Conservation (phyloP, 208 protist species). For the Acanthamoeba castellanii region DNA sequence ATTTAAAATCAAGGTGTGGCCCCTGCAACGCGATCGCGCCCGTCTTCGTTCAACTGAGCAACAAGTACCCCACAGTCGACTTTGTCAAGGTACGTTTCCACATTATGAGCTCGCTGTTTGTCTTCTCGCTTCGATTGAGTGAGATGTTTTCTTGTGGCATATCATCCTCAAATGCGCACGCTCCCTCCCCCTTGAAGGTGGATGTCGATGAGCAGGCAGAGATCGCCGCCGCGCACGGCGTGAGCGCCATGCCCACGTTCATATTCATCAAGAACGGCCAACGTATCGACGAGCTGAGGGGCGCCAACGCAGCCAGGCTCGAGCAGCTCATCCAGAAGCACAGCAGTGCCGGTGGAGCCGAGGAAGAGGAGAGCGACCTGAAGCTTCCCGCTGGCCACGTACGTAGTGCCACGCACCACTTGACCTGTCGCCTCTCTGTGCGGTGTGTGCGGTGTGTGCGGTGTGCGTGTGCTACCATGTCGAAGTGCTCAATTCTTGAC, state of each 20-base stretch:
- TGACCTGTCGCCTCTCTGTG: not conserved
- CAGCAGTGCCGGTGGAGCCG: not conserved
- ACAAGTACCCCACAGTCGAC: conserved; percentile 72
- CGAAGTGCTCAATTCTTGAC: not conserved
- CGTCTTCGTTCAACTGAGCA: conserved; percentile 79
- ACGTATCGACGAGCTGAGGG: conserved; percentile 80
- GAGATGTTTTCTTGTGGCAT: no score
- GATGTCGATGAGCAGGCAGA: conserved; percentile 75
- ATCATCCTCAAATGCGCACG: not conserved
- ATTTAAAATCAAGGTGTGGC: conserved; percentile 80
- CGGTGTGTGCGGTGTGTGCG: not conserved
- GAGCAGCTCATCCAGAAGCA: conserved; percentile 76
- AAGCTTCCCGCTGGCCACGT: conserved; percentile 59
- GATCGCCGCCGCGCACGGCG: conserved; percentile 69
- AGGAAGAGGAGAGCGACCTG: not conserved
- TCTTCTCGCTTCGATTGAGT: not conserved
- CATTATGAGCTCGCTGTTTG: not conserved
- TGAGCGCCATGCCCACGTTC: conserved; percentile 88
- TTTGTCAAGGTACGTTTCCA: conserved; percentile 82
- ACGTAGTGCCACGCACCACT: not conserved
- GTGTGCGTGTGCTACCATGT: not conserved
- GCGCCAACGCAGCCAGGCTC: conserved; percentile 76
- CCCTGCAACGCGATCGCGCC: conserved; percentile 87
- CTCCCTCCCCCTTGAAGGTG: not conserved
- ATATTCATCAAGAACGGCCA: conserved; percentile 82